Evolutionary conservation across 2,329 filamentous ascomycete genomes (phyloP).

Genomic region (Rhynchosporium graminicola): DNA sequence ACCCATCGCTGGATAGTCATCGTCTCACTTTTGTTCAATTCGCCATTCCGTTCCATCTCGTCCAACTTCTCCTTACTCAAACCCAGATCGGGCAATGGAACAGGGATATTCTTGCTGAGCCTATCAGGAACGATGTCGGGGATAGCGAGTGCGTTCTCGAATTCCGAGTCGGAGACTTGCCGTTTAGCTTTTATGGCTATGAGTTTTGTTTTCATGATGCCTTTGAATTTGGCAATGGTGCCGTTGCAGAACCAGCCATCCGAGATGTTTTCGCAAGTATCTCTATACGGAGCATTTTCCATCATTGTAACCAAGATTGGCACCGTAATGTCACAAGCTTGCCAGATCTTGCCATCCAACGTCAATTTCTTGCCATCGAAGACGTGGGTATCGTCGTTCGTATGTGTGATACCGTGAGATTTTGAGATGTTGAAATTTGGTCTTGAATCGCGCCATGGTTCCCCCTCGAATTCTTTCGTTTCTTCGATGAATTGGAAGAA

Average conservation of each 20-base stretch:
- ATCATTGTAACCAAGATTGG: constrained; percentile 69
- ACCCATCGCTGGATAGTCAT: constrained; percentile 15
- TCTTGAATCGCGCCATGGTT: constrained; percentile 33
- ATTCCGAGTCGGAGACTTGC: constrained; percentile 50
- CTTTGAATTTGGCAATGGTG: constrained; percentile 78
- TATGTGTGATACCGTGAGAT: constrained; percentile 18
- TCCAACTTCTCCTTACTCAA: constrained; percentile 33
- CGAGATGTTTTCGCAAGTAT: constrained; percentile 57
- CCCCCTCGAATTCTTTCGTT: constrained; percentile 27
- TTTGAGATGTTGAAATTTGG: constrained; percentile 33
- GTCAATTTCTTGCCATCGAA: constrained; percentile 79
- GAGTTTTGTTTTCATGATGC: constrained; percentile 87
- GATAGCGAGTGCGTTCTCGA: constrained; percentile 46
- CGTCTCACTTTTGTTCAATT: constrained; percentile 4
- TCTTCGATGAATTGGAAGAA: constrained; percentile 69
- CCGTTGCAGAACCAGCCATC: constrained; percentile 87
- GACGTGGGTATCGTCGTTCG: constrained; percentile 59
- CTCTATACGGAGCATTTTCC: constrained; percentile 59
- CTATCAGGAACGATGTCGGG: constrained; percentile 37
- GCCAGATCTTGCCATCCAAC: constrained; percentile 87
- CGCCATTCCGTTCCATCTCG: constrained; percentile 21
- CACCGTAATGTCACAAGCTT: constrained; percentile 89
- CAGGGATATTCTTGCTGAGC: constrained; percentile 28
- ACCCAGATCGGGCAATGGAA: constrained; percentile 37
- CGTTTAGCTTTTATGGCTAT: constrained; percentile 62